These are phyloP conservation scores for Geum urbanum DNA, from an alignment of 306 rosid genomes.

Conservation along the genomic window DNA sequence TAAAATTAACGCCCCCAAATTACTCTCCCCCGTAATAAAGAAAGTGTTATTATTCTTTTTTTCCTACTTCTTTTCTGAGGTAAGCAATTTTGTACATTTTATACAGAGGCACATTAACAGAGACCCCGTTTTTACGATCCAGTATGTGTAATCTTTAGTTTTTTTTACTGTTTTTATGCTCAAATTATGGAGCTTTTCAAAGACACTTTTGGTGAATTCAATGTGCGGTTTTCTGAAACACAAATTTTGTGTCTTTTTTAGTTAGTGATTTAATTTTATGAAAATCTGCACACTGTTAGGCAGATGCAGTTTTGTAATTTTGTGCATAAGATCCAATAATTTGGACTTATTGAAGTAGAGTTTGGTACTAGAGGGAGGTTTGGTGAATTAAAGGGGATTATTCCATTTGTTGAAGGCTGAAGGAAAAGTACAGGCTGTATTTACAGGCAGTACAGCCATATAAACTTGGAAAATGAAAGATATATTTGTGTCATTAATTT, in stretches of 20 bases:
- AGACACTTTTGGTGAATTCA: neutral
- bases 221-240: neutral
- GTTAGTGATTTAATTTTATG: neutral
- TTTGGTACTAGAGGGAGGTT: neutral
- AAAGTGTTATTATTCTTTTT: slow-evolving; percentile 2
- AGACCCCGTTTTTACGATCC: neutral
- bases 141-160: neutral
- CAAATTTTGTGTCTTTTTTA: neutral
- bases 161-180: neutral
- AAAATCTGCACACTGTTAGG: neutral
- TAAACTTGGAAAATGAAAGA: neutral
- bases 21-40: neutral
- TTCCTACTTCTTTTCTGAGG: neutral
- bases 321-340: neutral
- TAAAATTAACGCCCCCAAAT: neutral
- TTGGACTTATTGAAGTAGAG: neutral
- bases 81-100: slow-evolving; percentile 3
- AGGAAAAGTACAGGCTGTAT: slow-evolving; percentile 9
- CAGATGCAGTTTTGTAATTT: neutral
- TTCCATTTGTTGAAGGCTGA: neutral
- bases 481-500: neutral
- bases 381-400: neutral
- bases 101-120: slow-evolving; percentile 4
- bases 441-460: neutral
- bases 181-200: neutral